These are phyloP conservation scores for Chrysoporthe deuterocubensis DNA, from an alignment of 2,329 filamentous ascomycete genomes.

Conservation along the genomic window DNA sequence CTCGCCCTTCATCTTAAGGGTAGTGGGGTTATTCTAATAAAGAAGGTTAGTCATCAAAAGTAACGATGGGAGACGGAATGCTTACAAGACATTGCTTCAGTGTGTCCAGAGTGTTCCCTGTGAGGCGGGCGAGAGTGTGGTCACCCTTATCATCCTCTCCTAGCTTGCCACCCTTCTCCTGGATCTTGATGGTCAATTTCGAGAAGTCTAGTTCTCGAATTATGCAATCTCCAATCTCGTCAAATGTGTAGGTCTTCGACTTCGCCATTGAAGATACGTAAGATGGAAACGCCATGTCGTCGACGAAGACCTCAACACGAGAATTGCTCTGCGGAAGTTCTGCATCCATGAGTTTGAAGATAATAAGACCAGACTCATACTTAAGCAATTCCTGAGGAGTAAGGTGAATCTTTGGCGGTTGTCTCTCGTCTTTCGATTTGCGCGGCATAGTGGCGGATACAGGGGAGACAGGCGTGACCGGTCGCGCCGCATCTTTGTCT, in stretches of 20 bases:
- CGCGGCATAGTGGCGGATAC: constrained; percentile 46
- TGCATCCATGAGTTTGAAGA: constrained; percentile 92
- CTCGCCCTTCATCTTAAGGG: constrained; percentile 77
- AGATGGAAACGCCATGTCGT: constrained; percentile 91
- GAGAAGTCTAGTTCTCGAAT: constrained; percentile 98
- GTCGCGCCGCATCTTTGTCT: constrained; percentile 41
- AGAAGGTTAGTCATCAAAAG: constrained; percentile 29
- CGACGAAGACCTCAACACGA: constrained; percentile 86
- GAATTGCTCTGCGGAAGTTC: constrained; percentile 77
- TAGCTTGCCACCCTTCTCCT: constrained; percentile 77
- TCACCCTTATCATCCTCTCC: constrained; percentile 70
- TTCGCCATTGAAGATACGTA: constrained; percentile 81
- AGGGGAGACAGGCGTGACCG: constrained; percentile 50
- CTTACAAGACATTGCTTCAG: constrained; percentile 84
- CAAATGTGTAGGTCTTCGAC: constrained; percentile 71
- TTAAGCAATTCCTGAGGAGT: constrained; percentile 78
- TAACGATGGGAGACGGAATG: constrained; percentile 28
- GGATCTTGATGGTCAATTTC: constrained; percentile 83
- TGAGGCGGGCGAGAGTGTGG: constrained; percentile 77
- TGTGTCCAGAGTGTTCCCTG: constrained; percentile 83
- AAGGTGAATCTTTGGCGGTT: constrained; percentile 76
- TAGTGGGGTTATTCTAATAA: constrained; percentile 81
- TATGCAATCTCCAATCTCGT: constrained; percentile 94
- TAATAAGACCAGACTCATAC: constrained; percentile 88
- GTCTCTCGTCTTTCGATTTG: constrained; percentile 58